Percentiles rank a stretch among this genome's conserved stretches.
phyloP scores from a whole-genome alignment of 352 stramenopile species.

The Globisporangium viniferum region DNA sequence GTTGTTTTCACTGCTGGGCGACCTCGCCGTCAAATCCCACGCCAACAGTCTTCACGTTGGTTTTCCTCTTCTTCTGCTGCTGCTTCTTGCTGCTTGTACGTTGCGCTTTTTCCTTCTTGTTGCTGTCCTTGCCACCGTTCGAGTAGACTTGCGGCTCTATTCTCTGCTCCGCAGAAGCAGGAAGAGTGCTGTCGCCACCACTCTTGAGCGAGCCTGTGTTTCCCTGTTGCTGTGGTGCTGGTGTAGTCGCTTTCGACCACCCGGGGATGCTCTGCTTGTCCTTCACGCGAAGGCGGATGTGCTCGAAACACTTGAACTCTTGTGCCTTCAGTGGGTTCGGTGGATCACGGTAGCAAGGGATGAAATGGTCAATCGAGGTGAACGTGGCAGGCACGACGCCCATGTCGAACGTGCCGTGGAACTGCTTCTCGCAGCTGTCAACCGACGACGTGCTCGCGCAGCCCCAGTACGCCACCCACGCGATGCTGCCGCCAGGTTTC shows the following conservation, averaged over 20 bases:
- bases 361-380: slow-evolving; percentile 71
- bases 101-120: slow-evolving; percentile 1
- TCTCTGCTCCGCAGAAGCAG: slow-evolving; percentile 2
- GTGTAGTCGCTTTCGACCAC: slow-evolving; percentile 38
- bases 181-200: not conserved
- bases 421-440: slow-evolving; percentile 70
- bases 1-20: not conserved
- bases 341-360: slow-evolving; percentile 82
- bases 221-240: not conserved
- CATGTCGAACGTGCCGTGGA: slow-evolving; percentile 50
- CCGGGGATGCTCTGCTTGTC: slow-evolving; percentile 76
- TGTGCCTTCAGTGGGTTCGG: slow-evolving; percentile 71
- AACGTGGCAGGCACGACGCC: slow-evolving; percentile 74
- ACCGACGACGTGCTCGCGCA: slow-evolving; percentile 61
- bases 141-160: not conserved
- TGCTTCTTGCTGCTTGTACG: not conserved
- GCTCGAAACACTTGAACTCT: slow-evolving; percentile 68
- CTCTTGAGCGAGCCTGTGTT: not conserved
- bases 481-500: slow-evolving; percentile 65
- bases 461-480: slow-evolving; percentile 81
- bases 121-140: not conserved
- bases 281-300: slow-evolving; percentile 73
- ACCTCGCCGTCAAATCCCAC: not conserved
- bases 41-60: slow-evolving; percentile 8
- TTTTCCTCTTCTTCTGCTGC: slow-evolving; percentile 7